These are phyloP conservation scores for Cydonia oblonga DNA, from an alignment of 331 rosid species.

Conservation along the genomic window DNA sequence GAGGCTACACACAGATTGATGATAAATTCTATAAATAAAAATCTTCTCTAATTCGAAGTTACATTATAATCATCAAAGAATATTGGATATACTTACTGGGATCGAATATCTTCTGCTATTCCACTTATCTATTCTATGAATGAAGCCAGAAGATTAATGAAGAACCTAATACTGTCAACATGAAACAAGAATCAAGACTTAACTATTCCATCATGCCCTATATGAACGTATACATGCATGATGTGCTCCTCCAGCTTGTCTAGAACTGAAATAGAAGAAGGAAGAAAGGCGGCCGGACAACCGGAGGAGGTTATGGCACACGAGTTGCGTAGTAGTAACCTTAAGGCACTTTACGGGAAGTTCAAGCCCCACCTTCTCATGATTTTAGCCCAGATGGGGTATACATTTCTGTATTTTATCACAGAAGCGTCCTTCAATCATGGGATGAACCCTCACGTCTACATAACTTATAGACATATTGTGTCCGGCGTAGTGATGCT, in stretches of 20 bases:
- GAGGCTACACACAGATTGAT: neutral
- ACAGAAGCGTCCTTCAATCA: conserved; percentile 74
- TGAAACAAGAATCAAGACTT: conserved; percentile 23
- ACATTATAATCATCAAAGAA: neutral
- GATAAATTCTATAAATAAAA: neutral
- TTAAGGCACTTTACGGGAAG: conserved; percentile 14
- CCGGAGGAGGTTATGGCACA: conserved; percentile 19
- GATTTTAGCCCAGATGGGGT: conserved; percentile 43
- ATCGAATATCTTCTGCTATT: conserved; percentile 1
- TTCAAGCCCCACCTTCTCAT: conserved; percentile 70
- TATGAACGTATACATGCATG: conserved; percentile 4
- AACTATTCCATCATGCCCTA: conserved; percentile 3
- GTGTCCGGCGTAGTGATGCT: conserved; percentile 37
- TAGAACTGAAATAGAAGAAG: neutral
- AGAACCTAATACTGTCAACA: conserved; percentile 35
- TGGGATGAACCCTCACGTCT: conserved; percentile 81
- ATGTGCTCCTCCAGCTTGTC: conserved; percentile 17
- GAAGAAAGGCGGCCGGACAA: neutral
- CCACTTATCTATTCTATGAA: neutral
- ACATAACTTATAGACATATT: conserved; percentile 59
- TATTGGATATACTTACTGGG: neutral
- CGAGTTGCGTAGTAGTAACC: neutral
- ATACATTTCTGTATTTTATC: conserved; percentile 45
- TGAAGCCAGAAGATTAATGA: conserved; percentile 8
- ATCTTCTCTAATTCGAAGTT: neutral